These are phyloP conservation scores for Cladosporium oxysporum DNA, from an alignment of 2,329 filamentous ascomycete species.

Conservation along the genomic window DNA sequence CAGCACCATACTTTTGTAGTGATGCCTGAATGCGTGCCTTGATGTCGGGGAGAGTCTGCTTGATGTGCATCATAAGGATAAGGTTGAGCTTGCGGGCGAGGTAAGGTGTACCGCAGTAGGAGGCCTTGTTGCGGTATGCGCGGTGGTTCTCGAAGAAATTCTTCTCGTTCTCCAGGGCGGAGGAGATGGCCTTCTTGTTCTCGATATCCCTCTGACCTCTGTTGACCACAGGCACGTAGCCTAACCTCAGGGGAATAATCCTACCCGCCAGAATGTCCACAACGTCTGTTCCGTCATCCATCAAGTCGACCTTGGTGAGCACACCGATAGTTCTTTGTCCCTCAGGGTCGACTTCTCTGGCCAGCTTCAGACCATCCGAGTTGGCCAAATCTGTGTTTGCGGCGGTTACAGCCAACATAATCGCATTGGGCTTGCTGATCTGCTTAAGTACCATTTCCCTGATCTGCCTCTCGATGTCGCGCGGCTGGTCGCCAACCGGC, in stretches of 20 bases:
- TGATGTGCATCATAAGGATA: slow-evolving; percentile 99
- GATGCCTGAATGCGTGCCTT: slow-evolving; percentile 95
- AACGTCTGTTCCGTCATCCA: slow-evolving; percentile 98
- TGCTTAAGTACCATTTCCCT: slow-evolving; percentile 98
- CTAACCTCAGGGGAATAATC: slow-evolving; percentile 90
- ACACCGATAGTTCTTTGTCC: slow-evolving; percentile 98
- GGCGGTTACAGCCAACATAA: slow-evolving; percentile 92
- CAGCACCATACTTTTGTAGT: slow-evolving; percentile 83
- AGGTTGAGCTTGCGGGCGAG: slow-evolving; percentile 95
- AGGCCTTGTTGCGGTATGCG: slow-evolving; percentile 96
- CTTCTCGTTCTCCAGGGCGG: slow-evolving; percentile 89
- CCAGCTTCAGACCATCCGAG: slow-evolving; percentile 94
- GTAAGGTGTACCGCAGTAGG: slow-evolving; percentile 97
- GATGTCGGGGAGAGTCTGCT: slow-evolving; percentile 97
- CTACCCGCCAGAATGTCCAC: slow-evolving; percentile 97
- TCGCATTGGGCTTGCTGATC: slow-evolving; percentile 97
- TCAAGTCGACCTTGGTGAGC: slow-evolving; percentile 96
- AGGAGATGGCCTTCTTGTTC: slow-evolving; percentile 92
- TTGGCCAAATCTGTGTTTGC: slow-evolving; percentile 98
- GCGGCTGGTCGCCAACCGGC: slow-evolving; percentile 91
- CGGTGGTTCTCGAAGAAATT: slow-evolving; percentile 98
- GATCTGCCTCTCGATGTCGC: slow-evolving; percentile 96
- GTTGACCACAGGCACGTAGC: slow-evolving; percentile 97
- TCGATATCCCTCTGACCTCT: slow-evolving; percentile 97
- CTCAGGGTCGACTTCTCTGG: slow-evolving; percentile 93